Evolutionary conservation across 2,329 filamentous ascomycete genomes (phyloP), one percentile per base, ranked within the genome.

Genomic region (Phialophora tarda): DNA sequence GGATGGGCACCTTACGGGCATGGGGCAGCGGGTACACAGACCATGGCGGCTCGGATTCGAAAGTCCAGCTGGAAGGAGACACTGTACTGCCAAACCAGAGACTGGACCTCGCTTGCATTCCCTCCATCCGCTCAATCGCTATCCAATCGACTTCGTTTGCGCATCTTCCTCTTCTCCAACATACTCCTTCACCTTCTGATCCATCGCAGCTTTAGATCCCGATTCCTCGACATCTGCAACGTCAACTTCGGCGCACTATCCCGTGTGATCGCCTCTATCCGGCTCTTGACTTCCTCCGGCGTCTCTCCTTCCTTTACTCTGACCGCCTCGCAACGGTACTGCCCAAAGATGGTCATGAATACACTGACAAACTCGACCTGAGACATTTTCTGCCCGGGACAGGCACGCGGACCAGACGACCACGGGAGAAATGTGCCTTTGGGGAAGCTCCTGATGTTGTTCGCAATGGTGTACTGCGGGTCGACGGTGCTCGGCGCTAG

Each of bases 351-450:
- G 1, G 77, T 77, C 64, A 79, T 72, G 26, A 86, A 71, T 2
- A 82, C 78, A 12, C 78, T 79, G 3, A 81, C 79, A 72, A 86
- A 85, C 72, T 86, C 84, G 1, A 86, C 84, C 73, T 86, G 82
- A 1, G 83, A 77, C 78, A 86, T 83, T 71, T 85, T 85, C 76
- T 82, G 78, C 0, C 84, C 84, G 0, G 83, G 83, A 71, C 84
- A 86, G 3, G 82, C 74, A 4, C 84, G 73, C 11, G 83, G 82
- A 0, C 84, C 84, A 3, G 69, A 73, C 0, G 81, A 80, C 83
- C 83, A 86, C 0, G 83, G 79, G 1, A 81, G 51, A 66, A 80
- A 86, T 0, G 75, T 74, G 0, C 81, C 81, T 48, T 77, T 78
- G 0, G 75, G 69, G 47, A 58, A 56, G 0, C 80, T 79, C 17